Conservation (phyloP, 495 filamentous ascomycete species). For the Hypoxylon intermedium region DNA sequence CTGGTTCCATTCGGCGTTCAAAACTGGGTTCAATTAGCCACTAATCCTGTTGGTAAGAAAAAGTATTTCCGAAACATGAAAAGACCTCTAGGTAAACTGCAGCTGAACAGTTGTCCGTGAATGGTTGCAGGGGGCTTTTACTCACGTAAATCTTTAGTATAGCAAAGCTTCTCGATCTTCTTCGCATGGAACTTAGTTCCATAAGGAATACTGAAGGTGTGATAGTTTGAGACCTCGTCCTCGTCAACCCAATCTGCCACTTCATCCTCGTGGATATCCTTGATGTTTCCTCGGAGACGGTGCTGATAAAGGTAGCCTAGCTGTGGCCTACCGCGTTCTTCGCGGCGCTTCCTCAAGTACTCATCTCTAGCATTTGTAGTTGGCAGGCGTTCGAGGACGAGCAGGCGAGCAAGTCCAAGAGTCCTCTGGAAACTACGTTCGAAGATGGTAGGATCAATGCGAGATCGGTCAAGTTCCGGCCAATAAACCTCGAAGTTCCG, state of each 20-base stretch:
- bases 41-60: not conserved
- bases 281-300: slow-evolving; percentile 66
- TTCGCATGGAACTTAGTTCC: slow-evolving; percentile 71
- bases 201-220: slow-evolving; percentile 81
- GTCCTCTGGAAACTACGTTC: slow-evolving; percentile 77
- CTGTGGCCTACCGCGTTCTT: slow-evolving; percentile 70
- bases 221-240: slow-evolving; percentile 76
- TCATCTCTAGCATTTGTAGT: slow-evolving; percentile 66
- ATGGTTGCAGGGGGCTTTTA: not conserved
- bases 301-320: slow-evolving; percentile 38
- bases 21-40: slow-evolving; percentile 51
- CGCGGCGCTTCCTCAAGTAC: slow-evolving; percentile 69
- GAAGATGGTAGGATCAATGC: slow-evolving; percentile 82
- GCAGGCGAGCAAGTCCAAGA: slow-evolving; percentile 76
- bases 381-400: slow-evolving; percentile 81
- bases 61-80: too few relatives aligned
- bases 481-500: slow-evolving; percentile 84
- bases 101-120: not conserved
- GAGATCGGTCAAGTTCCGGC: slow-evolving; percentile 70
- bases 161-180: slow-evolving; percentile 78
- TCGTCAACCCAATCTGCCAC: slow-evolving; percentile 80
- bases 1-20: slow-evolving; percentile 88
- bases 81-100: too few relatives aligned
- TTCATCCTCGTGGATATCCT: slow-evolving; percentile 74
- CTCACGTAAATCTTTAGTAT: slow-evolving; percentile 72